Conservation (phyloP, 1,284 basidiomycete genomes). For the Amylostereum areolatum region DNA sequence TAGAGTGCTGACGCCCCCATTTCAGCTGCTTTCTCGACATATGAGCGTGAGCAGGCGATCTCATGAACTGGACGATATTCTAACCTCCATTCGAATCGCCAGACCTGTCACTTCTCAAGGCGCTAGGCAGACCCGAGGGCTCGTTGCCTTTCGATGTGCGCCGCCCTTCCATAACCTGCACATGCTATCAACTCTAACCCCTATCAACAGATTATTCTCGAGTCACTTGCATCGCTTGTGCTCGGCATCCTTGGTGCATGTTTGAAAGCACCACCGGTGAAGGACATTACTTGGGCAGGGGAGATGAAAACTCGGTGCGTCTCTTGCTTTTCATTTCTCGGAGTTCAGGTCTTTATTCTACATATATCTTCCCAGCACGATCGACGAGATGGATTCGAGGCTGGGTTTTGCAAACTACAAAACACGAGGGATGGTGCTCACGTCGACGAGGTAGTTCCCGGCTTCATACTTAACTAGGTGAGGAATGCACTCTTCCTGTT, state of each 20-base stretch:
- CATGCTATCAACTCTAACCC: background rate
- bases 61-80: background rate
- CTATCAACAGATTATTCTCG: constrained; percentile 57
- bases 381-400: constrained; percentile 77
- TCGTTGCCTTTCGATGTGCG: constrained; percentile 58
- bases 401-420: constrained; percentile 65
- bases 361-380: constrained; percentile 39
- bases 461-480: too few species aligned
- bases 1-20: background rate
- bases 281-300: constrained; percentile 84
- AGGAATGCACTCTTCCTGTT: too few species aligned
- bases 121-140: constrained; percentile 62
- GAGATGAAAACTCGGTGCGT: constrained; percentile 78
- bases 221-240: constrained; percentile 59
- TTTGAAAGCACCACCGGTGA: constrained; percentile 60
- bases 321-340: background rate
- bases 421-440: constrained; percentile 46
- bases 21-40: constrained; percentile 45
- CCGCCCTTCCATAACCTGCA: background rate
- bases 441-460: background rate
- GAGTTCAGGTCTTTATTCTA: too few species aligned
- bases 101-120: constrained; percentile 74
- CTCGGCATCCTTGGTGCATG: constrained; percentile 69
- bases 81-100: constrained; percentile 5
- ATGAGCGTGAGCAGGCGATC: constrained; percentile 52